Evolutionary conservation across 2,329 filamentous ascomycete genomes (phyloP).

Genomic region (Penicillium occitanis): DNA sequence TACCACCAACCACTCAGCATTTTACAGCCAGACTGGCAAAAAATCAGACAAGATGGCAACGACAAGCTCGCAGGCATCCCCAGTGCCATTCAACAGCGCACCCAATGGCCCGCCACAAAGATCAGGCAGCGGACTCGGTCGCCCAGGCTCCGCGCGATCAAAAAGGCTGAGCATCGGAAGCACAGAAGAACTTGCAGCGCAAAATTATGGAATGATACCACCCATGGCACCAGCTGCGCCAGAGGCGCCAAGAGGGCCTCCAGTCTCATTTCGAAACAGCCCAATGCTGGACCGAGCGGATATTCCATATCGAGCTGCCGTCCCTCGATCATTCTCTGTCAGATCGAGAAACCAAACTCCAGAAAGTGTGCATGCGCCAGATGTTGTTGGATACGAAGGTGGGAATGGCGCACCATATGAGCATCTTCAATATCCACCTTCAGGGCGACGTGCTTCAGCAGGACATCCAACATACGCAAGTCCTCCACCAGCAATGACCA

Average conservation of each 20-base stretch:
- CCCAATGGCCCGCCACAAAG: constrained; percentile 10
- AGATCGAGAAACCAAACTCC: constrained; percentile 26
- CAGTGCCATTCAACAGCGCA: constrained; percentile 9
- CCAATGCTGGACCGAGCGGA: constrained; percentile 26
- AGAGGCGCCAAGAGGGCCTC: constrained; percentile 61
- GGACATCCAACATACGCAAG: constrained; percentile 5
- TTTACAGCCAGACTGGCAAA: not conserved
- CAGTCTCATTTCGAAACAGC: constrained; percentile 56
- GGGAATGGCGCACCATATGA: constrained; percentile 1
- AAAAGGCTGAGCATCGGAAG: constrained; percentile 11
- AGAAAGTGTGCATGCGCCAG: constrained; percentile 11
- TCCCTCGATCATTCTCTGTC: constrained; percentile 30
- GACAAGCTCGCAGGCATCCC: constrained; percentile 10
- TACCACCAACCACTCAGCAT: not conserved
- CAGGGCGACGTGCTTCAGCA: not conserved
- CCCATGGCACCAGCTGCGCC: constrained; percentile 19
- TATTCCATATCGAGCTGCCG: constrained; percentile 19
- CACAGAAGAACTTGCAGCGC: constrained; percentile 11
- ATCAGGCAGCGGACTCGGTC: constrained; percentile 10
- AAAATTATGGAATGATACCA: constrained; percentile 20
- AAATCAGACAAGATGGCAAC: constrained; percentile 13
- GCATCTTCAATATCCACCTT: constrained; percentile 9
- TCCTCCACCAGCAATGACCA: constrained; percentile 4
- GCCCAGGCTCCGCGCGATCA: constrained; percentile 12
- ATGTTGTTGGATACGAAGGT: constrained; percentile 17